Conservation (phyloP, 352 stramenopile species). For the Heterotrichella gracilis region DNA sequence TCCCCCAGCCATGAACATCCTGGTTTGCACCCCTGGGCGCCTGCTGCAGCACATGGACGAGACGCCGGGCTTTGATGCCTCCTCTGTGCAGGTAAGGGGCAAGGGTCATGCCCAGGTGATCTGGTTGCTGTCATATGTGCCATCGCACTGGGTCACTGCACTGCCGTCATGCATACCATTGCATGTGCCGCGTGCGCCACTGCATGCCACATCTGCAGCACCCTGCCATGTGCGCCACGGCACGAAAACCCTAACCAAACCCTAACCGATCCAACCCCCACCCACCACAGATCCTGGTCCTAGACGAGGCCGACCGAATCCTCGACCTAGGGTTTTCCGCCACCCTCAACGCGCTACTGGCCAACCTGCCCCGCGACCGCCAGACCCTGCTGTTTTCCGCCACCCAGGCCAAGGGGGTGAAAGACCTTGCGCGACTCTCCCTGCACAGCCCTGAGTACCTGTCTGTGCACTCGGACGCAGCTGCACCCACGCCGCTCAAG, state of each 20-base stretch:
- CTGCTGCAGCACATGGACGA: slow-evolving; percentile 93
- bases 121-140: too few relatives aligned
- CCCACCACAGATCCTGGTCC: slow-evolving; percentile 31
- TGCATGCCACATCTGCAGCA: too few relatives aligned
- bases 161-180: too few relatives aligned
- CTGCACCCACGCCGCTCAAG: slow-evolving; percentile 42
- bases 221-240: too few relatives aligned
- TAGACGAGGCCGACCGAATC: slow-evolving; percentile 79
- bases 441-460: slow-evolving; percentile 76
- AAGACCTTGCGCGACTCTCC: slow-evolving; percentile 68
- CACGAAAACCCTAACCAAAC: too few relatives aligned
- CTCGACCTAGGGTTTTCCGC: slow-evolving; percentile 72
- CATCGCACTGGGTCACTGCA: too few relatives aligned
- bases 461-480: slow-evolving; percentile 56
- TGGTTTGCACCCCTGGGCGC: slow-evolving; percentile 76
- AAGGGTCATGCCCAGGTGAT: too few relatives aligned
- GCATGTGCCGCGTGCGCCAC: too few relatives aligned
- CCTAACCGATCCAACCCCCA: slow-evolving; percentile 23
- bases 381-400: slow-evolving; percentile 78
- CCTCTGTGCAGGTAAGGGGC: slow-evolving; percentile 46
- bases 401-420: slow-evolving; percentile 80
- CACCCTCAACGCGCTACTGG: slow-evolving; percentile 50
- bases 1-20: slow-evolving; percentile 83
- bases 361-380: slow-evolving; percentile 31
- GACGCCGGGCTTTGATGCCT: slow-evolving; percentile 69